Evolutionary conservation across 176 grass and related monocot genomes (phyloP).

Genomic region (Poa pratensis): DNA sequence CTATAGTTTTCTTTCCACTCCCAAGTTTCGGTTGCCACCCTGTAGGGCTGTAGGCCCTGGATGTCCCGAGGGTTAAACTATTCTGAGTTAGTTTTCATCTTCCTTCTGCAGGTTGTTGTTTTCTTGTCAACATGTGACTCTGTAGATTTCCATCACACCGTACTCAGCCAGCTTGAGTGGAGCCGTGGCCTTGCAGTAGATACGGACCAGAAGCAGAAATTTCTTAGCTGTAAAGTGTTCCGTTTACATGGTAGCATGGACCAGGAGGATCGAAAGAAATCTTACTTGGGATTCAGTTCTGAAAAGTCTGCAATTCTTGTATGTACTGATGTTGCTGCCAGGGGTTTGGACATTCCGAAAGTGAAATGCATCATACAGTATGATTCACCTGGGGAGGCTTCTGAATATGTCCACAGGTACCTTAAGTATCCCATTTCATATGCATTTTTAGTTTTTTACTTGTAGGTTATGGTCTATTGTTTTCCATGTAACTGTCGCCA

Average conservation of each 20-base stretch:
- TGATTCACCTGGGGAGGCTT: constrained; percentile 97
- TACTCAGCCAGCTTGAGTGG: constrained; percentile 75
- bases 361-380: constrained; percentile 94
- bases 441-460: not conserved
- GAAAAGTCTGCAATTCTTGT: constrained; percentile 93
- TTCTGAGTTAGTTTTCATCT: constrained; percentile 37
- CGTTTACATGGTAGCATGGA: constrained; percentile 94
- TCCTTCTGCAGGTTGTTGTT: constrained; percentile 77
- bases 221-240: constrained; percentile 75
- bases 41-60: not conserved
- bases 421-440: constrained; percentile 11
- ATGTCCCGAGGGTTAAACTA: constrained; percentile 8
- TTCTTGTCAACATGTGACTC: constrained; percentile 96
- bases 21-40: not conserved
- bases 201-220: constrained; percentile 55
- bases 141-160: constrained; percentile 78
- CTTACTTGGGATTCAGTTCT: constrained; percentile 78
- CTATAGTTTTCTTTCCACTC: not conserved
- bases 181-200: constrained; percentile 49
- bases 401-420: constrained; percentile 98
- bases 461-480: constrained; percentile 35
- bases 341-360: constrained; percentile 94
- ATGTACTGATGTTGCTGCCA: constrained; percentile 86
- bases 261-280: constrained; percentile 80
- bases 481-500: not conserved